A percentile compares a stretch with the other conserved stretches of the same genome.
Conservation (phyloP, 202 grass and related monocot genomes). For the Carex arenaria region DNA sequence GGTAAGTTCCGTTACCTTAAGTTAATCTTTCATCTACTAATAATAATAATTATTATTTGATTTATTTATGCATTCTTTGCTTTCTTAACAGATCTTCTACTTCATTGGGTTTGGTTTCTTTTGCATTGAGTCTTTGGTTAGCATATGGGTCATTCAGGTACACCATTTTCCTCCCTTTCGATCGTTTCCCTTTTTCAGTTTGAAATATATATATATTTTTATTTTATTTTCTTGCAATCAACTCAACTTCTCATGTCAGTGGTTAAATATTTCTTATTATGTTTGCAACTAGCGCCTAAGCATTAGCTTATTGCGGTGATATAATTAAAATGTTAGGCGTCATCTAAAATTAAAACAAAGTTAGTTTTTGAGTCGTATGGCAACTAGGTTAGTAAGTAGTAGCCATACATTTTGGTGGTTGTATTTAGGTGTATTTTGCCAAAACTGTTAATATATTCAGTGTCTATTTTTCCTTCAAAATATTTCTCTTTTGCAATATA, state of each 20-base stretch:
- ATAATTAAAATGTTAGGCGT: not conserved
- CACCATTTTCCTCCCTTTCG: not conserved
- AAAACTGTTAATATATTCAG: not conserved
- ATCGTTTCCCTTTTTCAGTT: not conserved
- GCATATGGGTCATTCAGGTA: constrained; percentile 99
- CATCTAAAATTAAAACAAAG: not conserved
- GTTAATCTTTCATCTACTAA: constrained; percentile 10
- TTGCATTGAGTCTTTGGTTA: constrained; percentile 81
- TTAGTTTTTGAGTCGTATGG: not conserved
- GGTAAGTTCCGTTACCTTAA: constrained; percentile 30
- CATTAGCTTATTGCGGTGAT: not conserved
- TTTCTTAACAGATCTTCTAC: constrained; percentile 78
- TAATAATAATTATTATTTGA: not conserved
- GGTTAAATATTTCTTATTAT: not conserved
- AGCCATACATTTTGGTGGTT: not conserved
- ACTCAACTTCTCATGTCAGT: not conserved
- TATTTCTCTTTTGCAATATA: not conserved
- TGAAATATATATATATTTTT: not conserved
- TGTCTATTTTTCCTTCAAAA: not conserved
- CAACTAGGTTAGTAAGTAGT: not conserved
- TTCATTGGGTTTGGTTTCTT: constrained; percentile 94
- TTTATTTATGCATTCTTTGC: constrained; percentile 14
- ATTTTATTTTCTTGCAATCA: not conserved
- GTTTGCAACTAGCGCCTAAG: not conserved
- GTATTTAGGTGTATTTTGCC: not conserved